Evolutionary conservation across 768 basidiomycete species (phyloP), one percentile per base, ranked within the genome.

Genomic region (Sarcodon sp.): DNA sequence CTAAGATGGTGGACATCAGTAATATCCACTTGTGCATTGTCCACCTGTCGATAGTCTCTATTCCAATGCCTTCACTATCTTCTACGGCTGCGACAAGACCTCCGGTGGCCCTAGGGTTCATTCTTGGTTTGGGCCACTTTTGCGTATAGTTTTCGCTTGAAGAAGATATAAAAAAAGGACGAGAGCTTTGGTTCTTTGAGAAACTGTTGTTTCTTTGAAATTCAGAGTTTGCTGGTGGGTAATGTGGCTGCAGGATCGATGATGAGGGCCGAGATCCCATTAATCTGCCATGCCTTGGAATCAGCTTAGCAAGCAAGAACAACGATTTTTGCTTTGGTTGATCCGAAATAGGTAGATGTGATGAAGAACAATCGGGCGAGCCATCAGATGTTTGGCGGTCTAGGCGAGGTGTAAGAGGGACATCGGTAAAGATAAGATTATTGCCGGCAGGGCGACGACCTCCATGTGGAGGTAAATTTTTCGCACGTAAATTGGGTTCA

Each of bases 21-120:
- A 85, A 60, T 27, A 66, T 69, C 76, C 77, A 80, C 61, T 83
- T 86, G 57, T 71, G 72, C n/a, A 50, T 47, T 12, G 76, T 77
- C 83, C 83, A 84, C n/a, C 61, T 54, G 33, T 66, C 69, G 11
- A 68, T 55, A 33, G 59, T 55, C 44, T 68, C 66, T 7, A 68
- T 53, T n/a, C 66, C 69, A 39, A 68, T 55, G 1, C 66, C 69
- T 27, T 51, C 59, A 4, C 64, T 65, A 21, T 69, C 65, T 46
- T 64, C 65, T 11, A 66, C 49, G 21, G 44, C 47, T n/a, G 45
- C 37, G 45, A 52, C 27, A 44, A 51, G 47, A 43, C 46, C 12
- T 36, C 48, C 44, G 43, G 43, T 47, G 33, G 34, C 44, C 4
- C 44, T 39, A n/a, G 52, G 37, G 44, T 36, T 55, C 16, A 33